Evolutionary conservation across 495 filamentous ascomycete species (phyloP).

Genomic region (Pseudevernia furfuracea): DNA sequence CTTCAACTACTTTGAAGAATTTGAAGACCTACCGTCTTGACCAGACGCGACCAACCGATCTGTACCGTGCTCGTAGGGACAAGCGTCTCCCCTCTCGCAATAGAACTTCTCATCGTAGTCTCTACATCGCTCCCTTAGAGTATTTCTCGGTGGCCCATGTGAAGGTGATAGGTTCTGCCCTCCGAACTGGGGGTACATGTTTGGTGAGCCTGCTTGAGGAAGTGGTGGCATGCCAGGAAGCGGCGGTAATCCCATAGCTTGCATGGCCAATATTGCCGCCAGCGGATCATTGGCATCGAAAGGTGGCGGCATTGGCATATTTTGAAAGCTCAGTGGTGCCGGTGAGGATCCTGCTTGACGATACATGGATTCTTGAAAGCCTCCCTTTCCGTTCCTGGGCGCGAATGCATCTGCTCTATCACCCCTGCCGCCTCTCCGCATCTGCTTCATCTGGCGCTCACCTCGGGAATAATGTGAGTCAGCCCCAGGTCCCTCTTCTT

Average conservation of each 20-base stretch:
- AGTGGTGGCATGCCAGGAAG: slow-evolving; percentile 47
- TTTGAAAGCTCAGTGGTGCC: slow-evolving; percentile 36
- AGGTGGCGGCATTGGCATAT: slow-evolving; percentile 42
- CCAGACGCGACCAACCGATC: slow-evolving; percentile 46
- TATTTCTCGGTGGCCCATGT: background rate
- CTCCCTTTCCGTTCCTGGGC: slow-evolving; percentile 27
- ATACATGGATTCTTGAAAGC: slow-evolving; percentile 11
- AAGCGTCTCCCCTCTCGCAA: slow-evolving; percentile 68
- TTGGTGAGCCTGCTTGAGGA: slow-evolving; percentile 26
- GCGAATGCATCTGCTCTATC: slow-evolving; percentile 45
- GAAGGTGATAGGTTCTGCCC: slow-evolving; percentile 9
- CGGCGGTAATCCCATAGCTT: slow-evolving; percentile 56
- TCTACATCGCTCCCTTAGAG: slow-evolving; percentile 54
- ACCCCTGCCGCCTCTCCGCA: slow-evolving; percentile 55
- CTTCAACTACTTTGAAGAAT: background rate
- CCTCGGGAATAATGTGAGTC: slow-evolving; percentile 38
- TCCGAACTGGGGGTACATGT: slow-evolving; percentile 13
- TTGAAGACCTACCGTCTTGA: slow-evolving; percentile 42
- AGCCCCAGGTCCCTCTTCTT: slow-evolving; percentile 42
- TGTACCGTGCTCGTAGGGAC: slow-evolving; percentile 74
- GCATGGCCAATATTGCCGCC: slow-evolving; percentile 62
- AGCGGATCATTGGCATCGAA: slow-evolving; percentile 62
- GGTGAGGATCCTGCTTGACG: slow-evolving; percentile 21
- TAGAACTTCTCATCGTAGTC: slow-evolving; percentile 88
- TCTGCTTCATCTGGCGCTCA: slow-evolving; percentile 61